Evolutionary conservation across 139 green algal species (phyloP), one percentile per base, ranked within the genome.

Genomic region (Picochlorum sp.): DNA sequence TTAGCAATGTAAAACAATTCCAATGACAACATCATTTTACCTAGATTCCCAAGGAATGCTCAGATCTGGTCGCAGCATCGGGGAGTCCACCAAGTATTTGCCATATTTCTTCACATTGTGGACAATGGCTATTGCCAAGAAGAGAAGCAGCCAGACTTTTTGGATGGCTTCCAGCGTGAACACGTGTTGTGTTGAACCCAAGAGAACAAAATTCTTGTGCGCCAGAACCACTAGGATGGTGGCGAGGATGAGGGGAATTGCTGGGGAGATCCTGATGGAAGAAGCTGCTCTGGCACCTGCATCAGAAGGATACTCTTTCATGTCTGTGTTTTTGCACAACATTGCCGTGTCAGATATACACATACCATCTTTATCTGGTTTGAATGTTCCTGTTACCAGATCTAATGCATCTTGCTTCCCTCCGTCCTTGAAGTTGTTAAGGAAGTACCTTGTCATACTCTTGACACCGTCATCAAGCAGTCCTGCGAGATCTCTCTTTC

Each of bases 341-440:
- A 30, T 7, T 30, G 11, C 41, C n/a, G 8, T 34, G 68, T 34
- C 37, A 57, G 44, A 26, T 47, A 21, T 0, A 58, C 31, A 16
- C 23, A 6, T 26, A 64, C 54, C 31, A 54, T 21, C 47, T 54
- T 54, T 20, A 54, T 21, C n/a, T 26, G 47, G 15, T 54, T 54
- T 18, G 15, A 21, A 54, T 20, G 16, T 38, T 9, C 88, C 88
- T 3, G 76, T 85, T 6, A 92, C 28, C 11, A 93, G 69, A 73
- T 95, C 89, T 18, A 93, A 21, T 0, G 88, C 85, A 66, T 95
- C 89, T 77, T 95, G 89, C 83, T 92, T 96, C 45, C 57, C 47
- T 9, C 89, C 88, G 56, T 95, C 89, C 63, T 63, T 61, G 71
- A 92, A 96, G 78, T 94, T 96, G 81, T 96, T 96, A 11, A 96